Base-by-base conservation (phyloP, 116 monocot species). In the Trichopus zeylanicus region DNA sequence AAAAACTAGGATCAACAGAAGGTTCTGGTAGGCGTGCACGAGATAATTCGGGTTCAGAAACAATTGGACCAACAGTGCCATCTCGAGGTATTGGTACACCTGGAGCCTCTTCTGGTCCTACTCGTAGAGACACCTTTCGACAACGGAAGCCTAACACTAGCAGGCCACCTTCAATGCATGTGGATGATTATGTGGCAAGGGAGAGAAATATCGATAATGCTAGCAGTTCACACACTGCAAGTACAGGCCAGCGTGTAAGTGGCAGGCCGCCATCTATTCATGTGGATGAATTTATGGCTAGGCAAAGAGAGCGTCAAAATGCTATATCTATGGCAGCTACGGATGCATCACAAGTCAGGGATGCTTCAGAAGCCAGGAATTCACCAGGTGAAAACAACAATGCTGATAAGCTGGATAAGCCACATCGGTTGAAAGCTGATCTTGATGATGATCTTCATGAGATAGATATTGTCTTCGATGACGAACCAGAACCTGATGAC, bases 221-320 rank as follows among this genome's bases (percentile, higher is more conserved):
- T 51, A 82, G 67, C 27, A 79, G 69, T 73, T 78, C 75, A 55
- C 84, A 84, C 76, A 59, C 66, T 51, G 57, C 75, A 51, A 71
- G 67, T 48, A 78, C 83, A 51, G 57, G 75, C 20, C 97, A 84
- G 51, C 91, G 98, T 46, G 87, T 79, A 62, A 88, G 85, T 75
- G 93, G 93, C 26, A 76, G 98, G 51, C 98, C 98, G 33, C 98
- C 98, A 55, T 98, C 98, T 35, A 91, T 98, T 72, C 98, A 98
- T 78, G 98, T 98, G 29, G 98, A 98, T 85, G 98, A 98, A 67
- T 98, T 98, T 64, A 91, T 91, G 77, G 98, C 98, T 39, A 84
- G 98, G 58, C 85, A 91, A 70, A 81, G 83, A 63, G 95, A 90
- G 61, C 83, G 91, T 18, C 92, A 91, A 62, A 91, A 78, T 64